Base-by-base conservation (phyloP, 2,329 filamentous ascomycete species). In the Fusarium albidum region DNA sequence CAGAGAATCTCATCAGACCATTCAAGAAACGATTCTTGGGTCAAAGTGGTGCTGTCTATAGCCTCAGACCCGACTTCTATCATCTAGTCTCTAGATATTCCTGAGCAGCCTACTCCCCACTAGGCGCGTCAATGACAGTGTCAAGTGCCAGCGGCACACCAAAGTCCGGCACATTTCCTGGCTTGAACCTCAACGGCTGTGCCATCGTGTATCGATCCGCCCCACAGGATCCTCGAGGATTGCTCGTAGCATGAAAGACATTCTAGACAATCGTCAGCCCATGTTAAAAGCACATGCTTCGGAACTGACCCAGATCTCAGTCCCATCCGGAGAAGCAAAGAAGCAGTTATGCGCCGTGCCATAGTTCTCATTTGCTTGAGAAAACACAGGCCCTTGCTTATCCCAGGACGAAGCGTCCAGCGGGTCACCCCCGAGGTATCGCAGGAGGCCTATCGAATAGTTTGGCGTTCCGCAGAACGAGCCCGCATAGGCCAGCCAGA, bases 281-380 rank as follows among this genome's bases (percentile, higher is more conserved):
- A n/a, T n/a, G n/a, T n/a, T n/a, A n/a, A n/a, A n/a, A n/a, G n/a
- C n/a, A n/a, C n/a, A n/a, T n/a, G n/a, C n/a, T n/a, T n/a, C n/a
- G n/a, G n/a, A 17, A 45, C 51, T 21, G 3, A 54, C 53, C 80
- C 80, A 84, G 12, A 74, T 78, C 69, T 84, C 74, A 0, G 67
- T 76, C 11, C 74, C 78, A 55, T 84, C 81, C 0, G 81, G 81
- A 52, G 79, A 82, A 12, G 68, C 72, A 69, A 85, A 84, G 73
- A 84, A 84, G 6, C 79, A 79, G 55, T 83, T 83, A 51, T 83
- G 80, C 2, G 79, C 81, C 0, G 80, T 79, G 8, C 81, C 81
- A 43, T 79, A 83, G 64, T 84, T 81, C 2, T 80, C 80, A 52
- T 84, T 82, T 2, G 77, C 79, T 37, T 73, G 77, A 6, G 72